Percentiles rank a stretch among this genome's conserved stretches.
Conservation (phyloP, 2,329 filamentous ascomycete species). For the Arthroderma sp. region DNA sequence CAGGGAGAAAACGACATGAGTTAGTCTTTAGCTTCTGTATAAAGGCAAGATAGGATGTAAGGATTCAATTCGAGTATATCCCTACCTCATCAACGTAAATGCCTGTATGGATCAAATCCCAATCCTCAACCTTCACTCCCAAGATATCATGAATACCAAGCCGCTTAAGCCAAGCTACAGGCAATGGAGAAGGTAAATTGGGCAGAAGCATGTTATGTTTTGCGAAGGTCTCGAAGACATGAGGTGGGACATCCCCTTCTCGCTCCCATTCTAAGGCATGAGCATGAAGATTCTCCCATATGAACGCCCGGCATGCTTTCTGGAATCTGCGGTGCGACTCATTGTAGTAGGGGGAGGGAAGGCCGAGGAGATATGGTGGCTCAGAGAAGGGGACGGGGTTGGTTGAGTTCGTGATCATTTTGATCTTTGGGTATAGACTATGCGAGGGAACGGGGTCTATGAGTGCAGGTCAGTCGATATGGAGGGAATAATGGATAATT, state of each 20-base stretch:
- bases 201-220: constrained; percentile 58
- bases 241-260: constrained; percentile 47
- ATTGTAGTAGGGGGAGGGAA: constrained; percentile 60
- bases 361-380: constrained; percentile 55
- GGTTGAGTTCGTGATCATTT: constrained; percentile 19
- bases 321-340: constrained; percentile 54
- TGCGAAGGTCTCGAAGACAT: constrained; percentile 53
- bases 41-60: neutral
- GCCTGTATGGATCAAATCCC: constrained; percentile 56
- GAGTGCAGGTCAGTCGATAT: too few relatives aligned
- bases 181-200: constrained; percentile 54
- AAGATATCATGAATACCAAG: constrained; percentile 54
- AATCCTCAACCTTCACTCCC: constrained; percentile 58
- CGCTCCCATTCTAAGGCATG: constrained; percentile 59
- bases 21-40: neutral
- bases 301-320: constrained; percentile 52
- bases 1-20: neutral
- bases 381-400: constrained; percentile 55
- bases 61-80: too few relatives aligned
- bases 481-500: too few relatives aligned
- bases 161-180: constrained; percentile 52
- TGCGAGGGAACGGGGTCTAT: too few relatives aligned
- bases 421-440: neutral
- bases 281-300: constrained; percentile 48
- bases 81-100: constrained; percentile 56